Evolutionary conservation across 768 basidiomycete genomes (phyloP).

Genomic region (Dentipellis fragilis): DNA sequence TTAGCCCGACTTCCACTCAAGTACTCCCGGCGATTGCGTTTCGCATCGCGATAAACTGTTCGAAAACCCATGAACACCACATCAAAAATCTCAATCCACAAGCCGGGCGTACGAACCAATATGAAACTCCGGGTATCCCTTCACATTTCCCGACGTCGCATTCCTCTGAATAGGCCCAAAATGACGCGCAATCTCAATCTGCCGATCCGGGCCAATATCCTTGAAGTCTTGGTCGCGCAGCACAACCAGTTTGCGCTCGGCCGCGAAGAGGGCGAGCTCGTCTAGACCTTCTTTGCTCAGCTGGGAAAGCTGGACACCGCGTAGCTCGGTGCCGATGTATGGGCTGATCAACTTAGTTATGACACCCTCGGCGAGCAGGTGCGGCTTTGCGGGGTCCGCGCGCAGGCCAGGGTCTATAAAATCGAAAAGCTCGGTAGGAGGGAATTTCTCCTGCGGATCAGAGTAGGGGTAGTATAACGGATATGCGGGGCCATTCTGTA

Average conservation of each 20-base stretch:
- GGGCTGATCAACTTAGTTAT: conserved; percentile 33
- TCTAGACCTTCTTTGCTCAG: conserved; percentile 38
- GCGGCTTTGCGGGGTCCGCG: conserved; percentile 41
- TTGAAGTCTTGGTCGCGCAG: conserved; percentile 58
- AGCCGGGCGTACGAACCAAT: conserved; percentile 27
- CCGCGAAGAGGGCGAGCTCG: conserved; percentile 27
- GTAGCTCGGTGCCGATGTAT: conserved; percentile 41
- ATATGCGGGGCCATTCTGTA: not conserved
- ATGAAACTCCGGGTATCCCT: conserved; percentile 50
- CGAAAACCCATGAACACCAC: not conserved
- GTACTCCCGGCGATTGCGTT: conserved; percentile 31
- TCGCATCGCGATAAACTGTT: conserved; percentile 43
- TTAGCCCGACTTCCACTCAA: conserved; percentile 30
- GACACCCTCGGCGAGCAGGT: conserved; percentile 33
- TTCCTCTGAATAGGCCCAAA: conserved; percentile 21
- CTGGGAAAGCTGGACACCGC: conserved; percentile 42
- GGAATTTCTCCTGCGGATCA: not conserved
- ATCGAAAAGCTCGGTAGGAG: conserved; percentile 18
- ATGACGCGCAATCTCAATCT: conserved; percentile 37
- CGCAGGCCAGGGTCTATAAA: conserved; percentile 33
- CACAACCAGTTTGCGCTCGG: conserved; percentile 41
- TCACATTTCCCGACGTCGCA: conserved; percentile 38
- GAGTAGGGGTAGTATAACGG: conserved; percentile 1
- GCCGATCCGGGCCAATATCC: conserved; percentile 40
- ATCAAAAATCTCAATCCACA: not conserved